A percentile compares a stretch with the other conserved stretches of the same genome.
phyloP scores from a whole-genome alignment of 805 yeast genomes.

The Gaillardinia entomophila region DNA sequence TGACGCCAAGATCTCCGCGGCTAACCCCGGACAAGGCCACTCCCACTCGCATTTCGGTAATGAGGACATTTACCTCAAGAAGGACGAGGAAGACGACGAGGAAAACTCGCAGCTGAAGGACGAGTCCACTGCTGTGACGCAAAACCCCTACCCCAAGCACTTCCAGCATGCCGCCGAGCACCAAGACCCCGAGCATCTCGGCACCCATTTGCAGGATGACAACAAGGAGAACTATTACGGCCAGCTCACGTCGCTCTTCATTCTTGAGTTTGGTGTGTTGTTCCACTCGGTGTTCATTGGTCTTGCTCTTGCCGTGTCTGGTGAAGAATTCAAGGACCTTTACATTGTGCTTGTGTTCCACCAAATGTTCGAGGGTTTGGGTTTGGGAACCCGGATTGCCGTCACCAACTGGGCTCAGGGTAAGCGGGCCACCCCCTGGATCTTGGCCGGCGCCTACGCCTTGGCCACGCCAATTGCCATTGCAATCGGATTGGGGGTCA shows the following conservation, averaged over 20 bases:
- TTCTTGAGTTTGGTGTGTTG: conserved; percentile 72
- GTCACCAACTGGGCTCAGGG: conserved; percentile 47
- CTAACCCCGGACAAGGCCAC: conserved; percentile 25
- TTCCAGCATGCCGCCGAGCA: conserved; percentile 39
- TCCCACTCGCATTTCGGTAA: conserved; percentile 55
- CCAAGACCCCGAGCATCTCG: conserved; percentile 39
- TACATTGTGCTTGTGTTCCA: conserved; percentile 70
- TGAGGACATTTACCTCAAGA: conserved; percentile 22
- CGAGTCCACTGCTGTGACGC: conserved; percentile 1
- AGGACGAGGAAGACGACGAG: conserved; percentile 11
- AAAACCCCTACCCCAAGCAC: conserved; percentile 31
- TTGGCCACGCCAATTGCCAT: conserved; percentile 29
- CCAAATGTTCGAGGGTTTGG: conserved; percentile 83
- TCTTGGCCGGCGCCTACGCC: conserved; percentile 22
- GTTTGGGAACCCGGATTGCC: conserved; percentile 74
- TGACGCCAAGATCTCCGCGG: conserved; percentile 26
- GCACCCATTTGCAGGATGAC: conserved; percentile 27
- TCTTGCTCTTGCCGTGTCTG: conserved; percentile 69
- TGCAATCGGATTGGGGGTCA: conserved; percentile 31
- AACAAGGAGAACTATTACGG: conserved; percentile 47
- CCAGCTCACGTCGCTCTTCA: conserved; percentile 50
- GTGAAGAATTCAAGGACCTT: conserved; percentile 65
- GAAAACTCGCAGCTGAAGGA: conserved; percentile 9
- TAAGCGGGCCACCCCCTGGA: conserved; percentile 45
- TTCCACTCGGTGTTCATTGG: conserved; percentile 85